A percentile compares a stretch with the other conserved stretches of the same genome.
Evolutionary conservation across 441 rosid species (phyloP).

Genomic region (Erysimum cheiri): DNA sequence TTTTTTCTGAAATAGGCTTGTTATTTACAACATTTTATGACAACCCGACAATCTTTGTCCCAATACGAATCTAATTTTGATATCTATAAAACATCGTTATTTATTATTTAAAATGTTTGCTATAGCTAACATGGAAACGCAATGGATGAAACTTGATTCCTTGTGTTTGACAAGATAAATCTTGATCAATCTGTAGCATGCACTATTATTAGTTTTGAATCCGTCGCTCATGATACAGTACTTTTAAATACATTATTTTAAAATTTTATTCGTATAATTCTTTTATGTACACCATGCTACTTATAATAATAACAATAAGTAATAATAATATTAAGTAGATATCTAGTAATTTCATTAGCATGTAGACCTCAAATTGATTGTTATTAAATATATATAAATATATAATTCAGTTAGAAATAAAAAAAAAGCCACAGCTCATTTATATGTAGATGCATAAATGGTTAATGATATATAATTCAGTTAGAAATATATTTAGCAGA

Average conservation of each 20-base stretch:
- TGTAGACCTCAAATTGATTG: neutral
- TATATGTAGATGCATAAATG: neutral
- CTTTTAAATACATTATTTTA: neutral
- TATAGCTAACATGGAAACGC: neutral
- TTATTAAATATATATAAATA: no score
- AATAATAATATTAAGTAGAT: neutral
- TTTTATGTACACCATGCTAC: conserved; percentile 1
- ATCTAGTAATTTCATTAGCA: conserved; percentile 15
- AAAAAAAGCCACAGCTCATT: neutral
- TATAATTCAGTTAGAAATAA: neutral
- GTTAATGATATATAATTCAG: neutral
- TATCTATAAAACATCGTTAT: neutral
- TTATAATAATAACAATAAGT: neutral
- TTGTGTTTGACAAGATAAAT: neutral
- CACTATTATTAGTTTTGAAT: neutral
- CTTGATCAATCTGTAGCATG: neutral
- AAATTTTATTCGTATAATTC: neutral
- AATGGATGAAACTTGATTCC: neutral
- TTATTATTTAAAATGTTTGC: neutral
- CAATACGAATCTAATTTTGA: neutral
- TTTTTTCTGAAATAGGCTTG: no score
- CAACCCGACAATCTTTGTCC: neutral
- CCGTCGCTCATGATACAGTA: neutral
- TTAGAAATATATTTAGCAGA: neutral
- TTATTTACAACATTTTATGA: neutral